phyloP scores from a whole-genome alignment of 2,329 filamentous ascomycete species.

The Penicillium sp. region DNA sequence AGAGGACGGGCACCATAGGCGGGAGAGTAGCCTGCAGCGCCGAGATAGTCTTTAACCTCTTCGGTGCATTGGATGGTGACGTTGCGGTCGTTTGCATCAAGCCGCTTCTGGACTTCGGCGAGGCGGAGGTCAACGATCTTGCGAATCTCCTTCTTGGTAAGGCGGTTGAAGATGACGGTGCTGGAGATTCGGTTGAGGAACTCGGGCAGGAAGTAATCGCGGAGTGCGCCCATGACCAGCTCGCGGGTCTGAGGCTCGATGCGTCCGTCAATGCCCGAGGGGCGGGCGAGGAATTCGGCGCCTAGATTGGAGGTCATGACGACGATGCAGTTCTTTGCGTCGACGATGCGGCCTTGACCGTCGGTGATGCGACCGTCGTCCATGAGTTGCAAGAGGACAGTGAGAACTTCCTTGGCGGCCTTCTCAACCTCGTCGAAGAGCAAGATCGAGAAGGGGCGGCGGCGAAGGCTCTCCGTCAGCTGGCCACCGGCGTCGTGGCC shows the following conservation, averaged over 20 bases:
- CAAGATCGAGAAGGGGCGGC: slow-evolving; percentile 94
- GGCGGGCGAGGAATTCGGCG: slow-evolving; percentile 85
- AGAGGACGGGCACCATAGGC: slow-evolving; percentile 91
- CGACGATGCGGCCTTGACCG: slow-evolving; percentile 89
- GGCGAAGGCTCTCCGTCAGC: slow-evolving; percentile 88
- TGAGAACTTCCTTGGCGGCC: slow-evolving; percentile 94
- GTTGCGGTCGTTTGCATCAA: slow-evolving; percentile 80
- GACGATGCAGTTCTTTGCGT: slow-evolving; percentile 97
- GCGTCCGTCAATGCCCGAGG: slow-evolving; percentile 72
- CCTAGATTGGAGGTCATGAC: slow-evolving; percentile 99
- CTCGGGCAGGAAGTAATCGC: slow-evolving; percentile 95
- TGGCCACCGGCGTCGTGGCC: slow-evolving; percentile 95
- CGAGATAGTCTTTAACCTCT: slow-evolving; percentile 90
- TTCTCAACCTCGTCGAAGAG: slow-evolving; percentile 99
- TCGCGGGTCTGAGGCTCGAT: slow-evolving; percentile 85
- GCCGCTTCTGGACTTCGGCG: slow-evolving; percentile 82
- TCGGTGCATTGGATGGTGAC: slow-evolving; percentile 78
- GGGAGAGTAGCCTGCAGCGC: slow-evolving; percentile 86
- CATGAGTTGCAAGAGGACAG: slow-evolving; percentile 98
- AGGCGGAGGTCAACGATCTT: slow-evolving; percentile 93
- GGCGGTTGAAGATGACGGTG: slow-evolving; percentile 96
- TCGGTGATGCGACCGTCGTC: slow-evolving; percentile 98
- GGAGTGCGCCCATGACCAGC: slow-evolving; percentile 84
- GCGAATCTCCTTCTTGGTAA: slow-evolving; percentile 84
- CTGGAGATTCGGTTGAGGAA: slow-evolving; percentile 98